Conservation (phyloP, 208 protist species). For the Wallacemonas sp. region DNA sequence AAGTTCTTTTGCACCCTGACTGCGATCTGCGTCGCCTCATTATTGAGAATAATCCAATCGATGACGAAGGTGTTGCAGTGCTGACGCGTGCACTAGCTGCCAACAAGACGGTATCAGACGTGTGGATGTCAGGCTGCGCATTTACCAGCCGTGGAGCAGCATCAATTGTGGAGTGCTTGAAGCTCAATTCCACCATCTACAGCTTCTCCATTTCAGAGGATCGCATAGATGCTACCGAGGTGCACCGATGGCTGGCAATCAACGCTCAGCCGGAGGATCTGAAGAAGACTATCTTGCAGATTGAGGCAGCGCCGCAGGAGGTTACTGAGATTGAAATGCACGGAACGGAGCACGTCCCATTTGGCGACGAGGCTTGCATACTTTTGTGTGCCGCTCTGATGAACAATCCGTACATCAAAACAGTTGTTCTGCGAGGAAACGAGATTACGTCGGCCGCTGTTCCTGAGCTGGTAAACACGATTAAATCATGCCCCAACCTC, state of each 20-base stretch:
- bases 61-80: constrained; percentile 47
- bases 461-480: constrained; percentile 54
- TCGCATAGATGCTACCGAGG: constrained; percentile 12
- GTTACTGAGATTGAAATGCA: constrained; percentile 56
- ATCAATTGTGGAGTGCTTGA: constrained; percentile 34
- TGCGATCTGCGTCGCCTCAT: constrained; percentile 46
- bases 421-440: constrained; percentile 69
- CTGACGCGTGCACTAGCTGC: constrained; percentile 50
- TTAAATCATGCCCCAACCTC: constrained; percentile 51
- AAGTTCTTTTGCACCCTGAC: constrained; percentile 29
- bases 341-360: constrained; percentile 20
- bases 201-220: constrained; percentile 32
- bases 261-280: constrained; percentile 63
- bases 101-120: constrained; percentile 49
- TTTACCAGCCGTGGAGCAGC: constrained; percentile 46
- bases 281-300: constrained; percentile 48
- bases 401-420: constrained; percentile 37
- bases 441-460: constrained; percentile 48
- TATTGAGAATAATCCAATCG: constrained; percentile 62
- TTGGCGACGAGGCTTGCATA: constrained; percentile 62
- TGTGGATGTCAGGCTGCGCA: constrained; percentile 39
- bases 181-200: constrained; percentile 33
- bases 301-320: constrained; percentile 42
- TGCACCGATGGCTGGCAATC: constrained; percentile 60
- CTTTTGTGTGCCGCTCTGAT: constrained; percentile 53